Conservation (phyloP, 768 basidiomycete species). For the Kwoniella bestiolae region DNA sequence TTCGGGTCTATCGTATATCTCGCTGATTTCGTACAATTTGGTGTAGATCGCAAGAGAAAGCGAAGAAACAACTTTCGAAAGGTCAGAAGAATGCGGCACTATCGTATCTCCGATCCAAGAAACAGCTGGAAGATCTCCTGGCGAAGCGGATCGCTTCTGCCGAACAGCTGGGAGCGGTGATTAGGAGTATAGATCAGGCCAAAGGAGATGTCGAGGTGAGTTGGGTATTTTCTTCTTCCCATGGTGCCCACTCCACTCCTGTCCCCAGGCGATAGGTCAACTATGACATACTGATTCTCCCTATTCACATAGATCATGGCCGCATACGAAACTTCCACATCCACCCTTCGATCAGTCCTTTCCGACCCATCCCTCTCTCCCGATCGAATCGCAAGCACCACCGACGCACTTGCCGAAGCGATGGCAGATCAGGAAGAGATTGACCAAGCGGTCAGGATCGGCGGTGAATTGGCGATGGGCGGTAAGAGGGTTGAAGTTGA, state of each 20-base stretch:
- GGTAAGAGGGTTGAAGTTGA: conserved; percentile 59
- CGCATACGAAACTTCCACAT: conserved; percentile 79
- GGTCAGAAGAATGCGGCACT: conserved; percentile 76
- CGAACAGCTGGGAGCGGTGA: conserved; percentile 73
- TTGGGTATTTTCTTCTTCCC: conserved; percentile 2
- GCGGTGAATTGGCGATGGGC: conserved; percentile 67
- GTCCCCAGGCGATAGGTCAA: too few species aligned
- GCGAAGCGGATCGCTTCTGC: conserved; percentile 74
- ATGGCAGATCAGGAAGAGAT: conserved; percentile 81
- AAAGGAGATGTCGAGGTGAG: conserved; percentile 83
- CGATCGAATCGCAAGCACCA: conserved; percentile 79
- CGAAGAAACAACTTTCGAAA: conserved; percentile 67
- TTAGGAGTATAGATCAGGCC: conserved; percentile 84
- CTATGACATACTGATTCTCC: too few species aligned
- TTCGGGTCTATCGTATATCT: not conserved
- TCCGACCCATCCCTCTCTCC: conserved; percentile 77
- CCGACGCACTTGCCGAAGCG: conserved; percentile 83
- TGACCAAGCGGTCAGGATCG: conserved; percentile 73
- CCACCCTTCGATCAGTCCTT: conserved; percentile 75
- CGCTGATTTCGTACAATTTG: not conserved
- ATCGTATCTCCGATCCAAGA: conserved; percentile 76
- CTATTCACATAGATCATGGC: conserved; percentile 73
- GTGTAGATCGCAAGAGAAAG: conserved; percentile 69
- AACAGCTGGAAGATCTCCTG: conserved; percentile 77
- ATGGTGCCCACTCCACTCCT: too few species aligned